These are phyloP conservation scores for Stemphylium beticola DNA, from an alignment of 2,329 filamentous ascomycete genomes.

Conservation along the genomic window DNA sequence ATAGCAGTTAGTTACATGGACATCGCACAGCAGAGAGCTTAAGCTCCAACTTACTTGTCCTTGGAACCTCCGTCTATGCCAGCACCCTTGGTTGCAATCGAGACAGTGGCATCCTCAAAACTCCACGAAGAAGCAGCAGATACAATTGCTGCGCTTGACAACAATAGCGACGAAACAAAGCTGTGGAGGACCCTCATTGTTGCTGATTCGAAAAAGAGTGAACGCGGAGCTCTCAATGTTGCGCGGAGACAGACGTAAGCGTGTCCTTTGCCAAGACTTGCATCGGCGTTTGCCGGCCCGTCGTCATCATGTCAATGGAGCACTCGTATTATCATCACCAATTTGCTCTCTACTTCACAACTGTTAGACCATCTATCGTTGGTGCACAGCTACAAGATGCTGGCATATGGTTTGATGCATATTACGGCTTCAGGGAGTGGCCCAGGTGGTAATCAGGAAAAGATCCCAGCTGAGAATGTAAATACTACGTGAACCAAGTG, in stretches of 20 bases:
- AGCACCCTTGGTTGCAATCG: conserved; percentile 66
- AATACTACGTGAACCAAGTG: no score
- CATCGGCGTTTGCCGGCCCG: conserved; percentile 18
- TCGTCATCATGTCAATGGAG: background rate
- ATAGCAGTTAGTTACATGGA: background rate
- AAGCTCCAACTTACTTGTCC: conserved; percentile 64
- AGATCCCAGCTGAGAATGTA: no score
- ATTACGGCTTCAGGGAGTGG: no score
- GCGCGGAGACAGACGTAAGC: conserved; percentile 24
- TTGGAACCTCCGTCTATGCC: conserved; percentile 60
- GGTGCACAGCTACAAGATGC: no score
- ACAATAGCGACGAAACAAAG: conserved; percentile 51
- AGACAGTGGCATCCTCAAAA: conserved; percentile 74
- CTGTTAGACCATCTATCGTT: no score
- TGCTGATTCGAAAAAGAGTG: conserved; percentile 31
- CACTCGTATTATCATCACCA: background rate
- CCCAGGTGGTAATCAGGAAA: no score
- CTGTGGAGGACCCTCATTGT: conserved; percentile 53
- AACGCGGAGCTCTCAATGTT: conserved; percentile 33
- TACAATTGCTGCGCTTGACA: conserved; percentile 50
- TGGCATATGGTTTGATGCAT: no score
- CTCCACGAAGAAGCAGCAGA: conserved; percentile 68
- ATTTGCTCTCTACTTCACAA: no score
- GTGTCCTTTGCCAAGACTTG: conserved; percentile 24
- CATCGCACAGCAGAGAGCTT: background rate